These are phyloP conservation scores for Crithidia acanthocephali DNA, from an alignment of 208 protist genomes.

Conservation along the genomic window DNA sequence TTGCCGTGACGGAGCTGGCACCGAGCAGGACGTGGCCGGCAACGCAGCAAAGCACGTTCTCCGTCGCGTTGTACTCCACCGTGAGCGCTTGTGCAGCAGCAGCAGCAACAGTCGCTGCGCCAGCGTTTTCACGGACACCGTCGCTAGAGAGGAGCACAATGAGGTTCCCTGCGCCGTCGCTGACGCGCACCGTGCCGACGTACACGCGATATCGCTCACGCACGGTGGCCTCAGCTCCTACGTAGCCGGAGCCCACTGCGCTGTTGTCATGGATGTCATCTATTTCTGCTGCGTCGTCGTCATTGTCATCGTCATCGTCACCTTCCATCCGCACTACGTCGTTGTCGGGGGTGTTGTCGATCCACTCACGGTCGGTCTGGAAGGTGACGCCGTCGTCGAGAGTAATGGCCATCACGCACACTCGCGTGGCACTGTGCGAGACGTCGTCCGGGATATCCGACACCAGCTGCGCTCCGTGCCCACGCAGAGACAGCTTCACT, in stretches of 20 bases:
- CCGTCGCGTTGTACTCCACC: slow-evolving; percentile 9
- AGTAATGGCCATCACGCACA: slow-evolving; percentile 5
- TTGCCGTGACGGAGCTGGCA: slow-evolving; percentile 1
- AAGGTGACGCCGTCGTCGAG: slow-evolving; percentile 10
- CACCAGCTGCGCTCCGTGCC: not conserved
- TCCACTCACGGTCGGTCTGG: not conserved
- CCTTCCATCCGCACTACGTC: not conserved
- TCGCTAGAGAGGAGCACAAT: not conserved
- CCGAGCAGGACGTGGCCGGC: slow-evolving; percentile 4
- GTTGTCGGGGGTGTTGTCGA: not conserved
- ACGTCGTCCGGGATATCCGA: not conserved
- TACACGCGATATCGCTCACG: not conserved
- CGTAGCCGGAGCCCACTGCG: not conserved
- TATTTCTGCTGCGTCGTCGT: not conserved
- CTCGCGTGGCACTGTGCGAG: not conserved
- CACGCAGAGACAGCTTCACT: slow-evolving; percentile 9
- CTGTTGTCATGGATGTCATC: too few species aligned
- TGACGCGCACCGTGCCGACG: slow-evolving; percentile 9
- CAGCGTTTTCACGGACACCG: not conserved
- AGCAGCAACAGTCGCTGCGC: not conserved
- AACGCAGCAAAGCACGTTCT: not conserved
- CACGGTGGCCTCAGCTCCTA: not conserved
- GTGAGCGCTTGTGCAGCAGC: not conserved
- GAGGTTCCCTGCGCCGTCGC: slow-evolving; percentile 17
- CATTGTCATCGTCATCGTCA: not conserved